These are phyloP conservation scores for Pelargonium cotyledonis DNA, from an alignment of 441 rosid species.

Conservation along the genomic window DNA sequence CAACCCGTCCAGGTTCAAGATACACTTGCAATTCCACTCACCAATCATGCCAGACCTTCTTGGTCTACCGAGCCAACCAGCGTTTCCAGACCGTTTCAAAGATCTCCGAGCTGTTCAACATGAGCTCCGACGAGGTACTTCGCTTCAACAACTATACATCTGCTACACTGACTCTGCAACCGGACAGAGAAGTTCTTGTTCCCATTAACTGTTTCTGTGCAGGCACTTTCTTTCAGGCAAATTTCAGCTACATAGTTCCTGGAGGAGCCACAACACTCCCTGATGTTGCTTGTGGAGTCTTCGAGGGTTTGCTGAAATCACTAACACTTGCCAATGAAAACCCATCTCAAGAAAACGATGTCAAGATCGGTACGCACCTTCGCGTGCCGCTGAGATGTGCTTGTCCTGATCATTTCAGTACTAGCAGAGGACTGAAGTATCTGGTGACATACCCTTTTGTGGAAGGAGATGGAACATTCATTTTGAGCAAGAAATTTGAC, in stretches of 20 bases:
- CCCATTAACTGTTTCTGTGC: slow-evolving; percentile 38
- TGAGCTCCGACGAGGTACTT: slow-evolving; percentile 22
- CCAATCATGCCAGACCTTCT: slow-evolving; percentile 34
- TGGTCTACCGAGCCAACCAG: slow-evolving; percentile 39
- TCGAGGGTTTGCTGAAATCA: slow-evolving; percentile 37
- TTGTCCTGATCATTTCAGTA: slow-evolving; percentile 31
- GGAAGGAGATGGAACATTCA: slow-evolving; percentile 30
- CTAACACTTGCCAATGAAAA: slow-evolving; percentile 27
- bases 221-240: slow-evolving; percentile 30
- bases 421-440: slow-evolving; percentile 27
- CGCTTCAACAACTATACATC: slow-evolving; percentile 23
- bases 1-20: slow-evolving; percentile 39
- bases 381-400: slow-evolving; percentile 48
- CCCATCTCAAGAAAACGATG: slow-evolving; percentile 12
- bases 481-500: slow-evolving; percentile 31
- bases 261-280: slow-evolving; percentile 20
- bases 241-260: slow-evolving; percentile 23
- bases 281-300: slow-evolving; percentile 37
- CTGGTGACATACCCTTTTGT: slow-evolving; percentile 47
- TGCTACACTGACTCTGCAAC: slow-evolving; percentile 23
- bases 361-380: slow-evolving; percentile 27
- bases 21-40: slow-evolving; percentile 34
- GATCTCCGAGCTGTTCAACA: slow-evolving; percentile 34
- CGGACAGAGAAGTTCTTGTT: slow-evolving; percentile 43
- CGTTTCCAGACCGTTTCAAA: slow-evolving; percentile 27